Evolutionary conservation across 2,329 filamentous ascomycete genomes (phyloP).

Genomic region (Exophiala alcalophila): DNA sequence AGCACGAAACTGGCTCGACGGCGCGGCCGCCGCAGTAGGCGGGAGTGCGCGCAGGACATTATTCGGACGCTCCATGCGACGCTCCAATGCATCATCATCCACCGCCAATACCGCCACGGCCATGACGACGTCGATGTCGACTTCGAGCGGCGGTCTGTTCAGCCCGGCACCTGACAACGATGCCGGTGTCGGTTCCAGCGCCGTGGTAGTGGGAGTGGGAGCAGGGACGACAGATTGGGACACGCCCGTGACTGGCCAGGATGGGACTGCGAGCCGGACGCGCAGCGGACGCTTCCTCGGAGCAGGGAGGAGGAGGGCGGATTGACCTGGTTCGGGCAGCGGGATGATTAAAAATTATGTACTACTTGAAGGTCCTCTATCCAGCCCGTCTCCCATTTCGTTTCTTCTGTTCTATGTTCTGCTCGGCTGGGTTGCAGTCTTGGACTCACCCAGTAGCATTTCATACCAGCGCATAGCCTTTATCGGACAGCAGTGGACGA

Average conservation of each 20-base stretch:
- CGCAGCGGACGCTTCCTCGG: conserved; percentile 23
- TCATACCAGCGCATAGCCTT: too few relatives aligned
- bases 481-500: too few relatives aligned
- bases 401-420: too few relatives aligned
- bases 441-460: too few relatives aligned
- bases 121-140: background rate
- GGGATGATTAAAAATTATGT: too few relatives aligned
- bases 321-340: background rate
- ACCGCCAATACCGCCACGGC: background rate
- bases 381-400: too few relatives aligned
- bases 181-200: background rate
- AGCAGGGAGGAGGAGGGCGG: conserved; percentile 9
- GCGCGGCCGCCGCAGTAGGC: conserved; percentile 20
- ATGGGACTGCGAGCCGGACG: conserved; percentile 2
- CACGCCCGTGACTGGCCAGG: conserved; percentile 14
- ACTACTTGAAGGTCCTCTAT: too few relatives aligned
- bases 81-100: conserved; percentile 7
- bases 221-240: conserved; percentile 11
- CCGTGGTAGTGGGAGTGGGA: background rate
- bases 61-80: conserved; percentile 21
- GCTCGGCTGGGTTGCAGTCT: too few relatives aligned
- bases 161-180: conserved; percentile 10
- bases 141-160: conserved; percentile 22
- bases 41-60: conserved; percentile 18
- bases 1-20: conserved; percentile 23